phyloP scores from a whole-genome alignment of 805 yeast genomes.

The Martiniozyma abietophila region DNA sequence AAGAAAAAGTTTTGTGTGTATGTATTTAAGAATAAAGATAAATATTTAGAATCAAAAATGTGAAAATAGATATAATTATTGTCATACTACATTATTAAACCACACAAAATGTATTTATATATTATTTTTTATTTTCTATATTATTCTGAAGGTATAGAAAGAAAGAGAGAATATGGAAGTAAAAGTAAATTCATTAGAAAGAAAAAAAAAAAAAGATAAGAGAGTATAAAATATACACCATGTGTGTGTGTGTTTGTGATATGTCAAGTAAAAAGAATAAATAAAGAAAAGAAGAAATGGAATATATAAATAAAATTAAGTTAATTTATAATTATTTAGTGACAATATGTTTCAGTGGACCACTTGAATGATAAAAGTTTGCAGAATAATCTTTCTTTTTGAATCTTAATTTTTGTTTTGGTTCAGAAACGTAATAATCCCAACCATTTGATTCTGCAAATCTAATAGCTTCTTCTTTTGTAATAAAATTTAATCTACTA shows the following conservation, averaged over 20 bases:
- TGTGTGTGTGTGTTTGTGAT: background rate
- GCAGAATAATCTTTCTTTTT: slow-evolving; percentile 65
- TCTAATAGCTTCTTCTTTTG: slow-evolving; percentile 58
- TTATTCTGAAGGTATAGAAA: no score
- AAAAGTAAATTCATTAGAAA: slow-evolving; percentile 5
- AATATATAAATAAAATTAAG: background rate
- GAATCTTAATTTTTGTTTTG: slow-evolving; percentile 64
- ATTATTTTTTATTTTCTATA: no score
- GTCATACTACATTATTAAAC: no score
- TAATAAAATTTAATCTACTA: slow-evolving; percentile 62
- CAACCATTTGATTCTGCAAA: slow-evolving; percentile 83
- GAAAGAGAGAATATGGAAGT: no score
- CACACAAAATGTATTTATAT: no score
- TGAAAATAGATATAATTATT: no score
- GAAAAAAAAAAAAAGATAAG: slow-evolving; percentile 1
- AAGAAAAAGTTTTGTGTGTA: no score
- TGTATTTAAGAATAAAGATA: no score
- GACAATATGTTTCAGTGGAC: slow-evolving; percentile 70
- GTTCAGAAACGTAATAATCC: slow-evolving; percentile 77
- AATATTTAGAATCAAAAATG: no score
- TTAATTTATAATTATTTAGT: slow-evolving; percentile 42
- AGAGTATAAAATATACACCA: background rate
- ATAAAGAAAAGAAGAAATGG: slow-evolving; percentile 8
- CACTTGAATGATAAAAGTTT: slow-evolving; percentile 60
- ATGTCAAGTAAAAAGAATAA: background rate